These are phyloP conservation scores for Chaetomium strumarium DNA, from an alignment of 2,329 filamentous ascomycete genomes.

Conservation along the genomic window DNA sequence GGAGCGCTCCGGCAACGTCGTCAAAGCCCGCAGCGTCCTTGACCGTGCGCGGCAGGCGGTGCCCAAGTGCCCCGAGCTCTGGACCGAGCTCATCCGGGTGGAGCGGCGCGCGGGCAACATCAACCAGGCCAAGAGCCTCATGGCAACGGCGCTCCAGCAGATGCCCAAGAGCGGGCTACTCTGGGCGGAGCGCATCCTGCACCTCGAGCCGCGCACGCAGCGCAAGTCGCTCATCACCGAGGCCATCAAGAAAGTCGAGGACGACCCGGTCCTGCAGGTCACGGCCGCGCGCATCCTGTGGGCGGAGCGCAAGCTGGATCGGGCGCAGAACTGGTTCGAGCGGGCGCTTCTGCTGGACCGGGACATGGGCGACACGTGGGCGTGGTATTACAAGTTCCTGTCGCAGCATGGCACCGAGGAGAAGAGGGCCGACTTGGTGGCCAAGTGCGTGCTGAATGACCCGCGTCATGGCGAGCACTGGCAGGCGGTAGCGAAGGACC, in stretches of 20 bases:
- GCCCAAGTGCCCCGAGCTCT: conserved; percentile 76
- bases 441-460: conserved; percentile 75
- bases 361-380: conserved; percentile 89
- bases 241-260: conserved; percentile 95
- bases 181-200: conserved; percentile 93
- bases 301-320: conserved; percentile 85
- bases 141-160: conserved; percentile 90
- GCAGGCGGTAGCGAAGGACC: conserved; percentile 81
- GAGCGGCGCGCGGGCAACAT: conserved; percentile 82
- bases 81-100: conserved; percentile 89
- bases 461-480: conserved; percentile 90
- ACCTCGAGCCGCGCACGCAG: conserved; percentile 85
- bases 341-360: conserved; percentile 85
- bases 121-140: conserved; percentile 79
- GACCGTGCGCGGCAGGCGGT: conserved; percentile 85
- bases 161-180: conserved; percentile 81
- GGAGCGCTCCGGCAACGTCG: conserved; percentile 72
- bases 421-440: conserved; percentile 78
- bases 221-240: conserved; percentile 87
- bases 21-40: conserved; percentile 90
- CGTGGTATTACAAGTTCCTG: conserved; percentile 95
- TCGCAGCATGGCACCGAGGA: conserved; percentile 89
- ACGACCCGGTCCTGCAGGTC: conserved; percentile 81
- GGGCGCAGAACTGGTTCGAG: conserved; percentile 95
- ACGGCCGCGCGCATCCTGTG: conserved; percentile 95